Percentiles rank a stretch among this genome's conserved stretches.
Evolutionary conservation across 768 basidiomycete species (phyloP).

Genomic region (Arthromyces matolae): DNA sequence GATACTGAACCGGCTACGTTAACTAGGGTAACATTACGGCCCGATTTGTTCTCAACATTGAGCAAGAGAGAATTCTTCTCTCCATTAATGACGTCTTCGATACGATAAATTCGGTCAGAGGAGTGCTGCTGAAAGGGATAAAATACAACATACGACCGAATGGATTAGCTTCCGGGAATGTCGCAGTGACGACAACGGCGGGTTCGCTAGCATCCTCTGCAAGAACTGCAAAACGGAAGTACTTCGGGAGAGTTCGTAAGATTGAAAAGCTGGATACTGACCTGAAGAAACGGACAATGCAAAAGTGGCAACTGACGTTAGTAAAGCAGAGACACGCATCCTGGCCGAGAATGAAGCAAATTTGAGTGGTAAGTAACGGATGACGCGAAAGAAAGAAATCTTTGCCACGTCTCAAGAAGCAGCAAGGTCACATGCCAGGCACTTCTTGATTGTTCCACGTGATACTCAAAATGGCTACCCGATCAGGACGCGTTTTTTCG

Average conservation of each 20-base stretch:
- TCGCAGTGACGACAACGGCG: constrained; percentile 50
- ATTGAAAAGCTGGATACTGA: constrained; percentile 11
- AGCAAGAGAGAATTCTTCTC: constrained; percentile 69
- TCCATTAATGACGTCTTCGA: constrained; percentile 78
- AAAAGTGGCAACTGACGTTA: constrained; percentile 12
- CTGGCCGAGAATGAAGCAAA: background rate
- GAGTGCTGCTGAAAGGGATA: background rate
- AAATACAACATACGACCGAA: constrained; percentile 62
- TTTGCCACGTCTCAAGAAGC: no score
- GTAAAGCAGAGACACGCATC: constrained; percentile 20
- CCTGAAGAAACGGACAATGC: constrained; percentile 18
- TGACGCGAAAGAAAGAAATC: no score
- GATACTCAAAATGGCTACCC: no score
- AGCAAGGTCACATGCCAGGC: no score
- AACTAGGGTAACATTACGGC: constrained; percentile 64
- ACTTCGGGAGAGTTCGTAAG: background rate
- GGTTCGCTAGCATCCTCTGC: constrained; percentile 40
- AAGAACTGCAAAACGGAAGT: constrained; percentile 15
- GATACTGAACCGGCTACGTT: constrained; percentile 66
- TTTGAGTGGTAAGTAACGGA: no score
- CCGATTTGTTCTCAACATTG: constrained; percentile 72
- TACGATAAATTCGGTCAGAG: constrained; percentile 14
- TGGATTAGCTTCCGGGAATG: constrained; percentile 68
- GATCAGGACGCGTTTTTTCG: no score
- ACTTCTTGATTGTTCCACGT: no score